Evolutionary conservation across 2,329 filamentous ascomycete genomes (phyloP), one percentile per base, ranked within the genome.

Genomic region (Penicillium palitans): DNA sequence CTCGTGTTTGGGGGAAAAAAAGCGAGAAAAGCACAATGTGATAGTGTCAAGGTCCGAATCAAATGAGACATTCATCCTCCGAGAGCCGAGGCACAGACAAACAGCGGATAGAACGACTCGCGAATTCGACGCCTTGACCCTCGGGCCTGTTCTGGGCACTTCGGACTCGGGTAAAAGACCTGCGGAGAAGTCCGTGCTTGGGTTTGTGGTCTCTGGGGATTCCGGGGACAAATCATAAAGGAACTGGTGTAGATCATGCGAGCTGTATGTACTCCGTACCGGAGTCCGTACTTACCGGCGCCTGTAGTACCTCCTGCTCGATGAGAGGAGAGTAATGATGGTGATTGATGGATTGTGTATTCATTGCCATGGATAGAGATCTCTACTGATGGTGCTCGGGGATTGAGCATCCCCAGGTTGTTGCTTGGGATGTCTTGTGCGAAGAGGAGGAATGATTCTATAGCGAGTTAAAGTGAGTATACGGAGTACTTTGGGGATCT

Each of bases 361-460:
- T 96, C 90, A 52, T 81, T 82, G 55, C 82, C 87, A 55, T 80
- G 85, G 60, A 98, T 83, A 35, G 82, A 82, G 58, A 96, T 72
- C 13, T 90, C 84, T 37, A 97, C 74, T 2, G 79, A 76, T 1
- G 82, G 72, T 10, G 90, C 86, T 63, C 84, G 86, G 17, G 89
- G 80, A 72, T 96, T 88, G 62, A 98, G 78, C 75, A 97, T 95
- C 70, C 93, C 95, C 10, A 98, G 86, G 67, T 92, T 87, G 55
- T 87, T 85, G 13, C 89, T 89, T 0, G 89, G 87, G 27, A 91
- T 84, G 19, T 85, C 78, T 71, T 89, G 87, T 44, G 91, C 88
- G 79, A 96, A 97, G 55, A 97, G 82, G 39, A 93, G 78, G 70
- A 96, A 97, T 5, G 91, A 90, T 78, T 98, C 93, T 96, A 72